Percentiles rank a stretch among this genome's conserved stretches.
phyloP scores from a whole-genome alignment of 2,329 filamentous ascomycete genomes.

The Colletotrichum filicis region DNA sequence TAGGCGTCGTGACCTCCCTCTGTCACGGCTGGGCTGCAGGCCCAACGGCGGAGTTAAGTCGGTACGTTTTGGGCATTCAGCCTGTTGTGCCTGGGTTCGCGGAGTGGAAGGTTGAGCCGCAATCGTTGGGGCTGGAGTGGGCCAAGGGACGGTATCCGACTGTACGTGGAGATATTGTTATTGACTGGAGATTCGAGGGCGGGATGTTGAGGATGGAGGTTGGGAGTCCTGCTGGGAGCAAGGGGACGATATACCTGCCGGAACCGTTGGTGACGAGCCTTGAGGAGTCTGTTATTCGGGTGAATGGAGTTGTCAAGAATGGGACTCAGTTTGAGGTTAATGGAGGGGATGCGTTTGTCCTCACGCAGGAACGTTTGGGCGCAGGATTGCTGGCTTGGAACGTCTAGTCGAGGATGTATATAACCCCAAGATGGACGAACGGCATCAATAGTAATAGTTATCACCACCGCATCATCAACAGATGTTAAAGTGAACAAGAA shows the following conservation, averaged over 20 bases:
- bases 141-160: constrained; percentile 21
- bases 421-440: too few species aligned
- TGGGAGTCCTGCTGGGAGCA: constrained; percentile 7
- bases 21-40: constrained; percentile 48
- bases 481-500: neutral
- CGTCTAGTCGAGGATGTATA: neutral
- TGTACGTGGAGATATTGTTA: neutral
- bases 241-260: neutral
- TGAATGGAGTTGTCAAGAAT: constrained; percentile 9
- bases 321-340: neutral
- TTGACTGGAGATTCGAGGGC: constrained; percentile 21
- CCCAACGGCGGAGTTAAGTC: constrained; percentile 45
- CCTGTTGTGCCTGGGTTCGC: constrained; percentile 38
- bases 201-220: constrained; percentile 25
- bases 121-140: constrained; percentile 37
- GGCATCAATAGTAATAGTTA: too few species aligned
- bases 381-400: neutral
- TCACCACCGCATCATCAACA: too few species aligned
- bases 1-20: constrained; percentile 42
- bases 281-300: neutral
- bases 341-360: neutral
- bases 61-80: constrained; percentile 42
- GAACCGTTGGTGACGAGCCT: neutral
- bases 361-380: neutral
- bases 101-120: constrained; percentile 36